Base-by-base conservation (phyloP, 106 monocot species). In the Dendrobium huoshanense region DNA sequence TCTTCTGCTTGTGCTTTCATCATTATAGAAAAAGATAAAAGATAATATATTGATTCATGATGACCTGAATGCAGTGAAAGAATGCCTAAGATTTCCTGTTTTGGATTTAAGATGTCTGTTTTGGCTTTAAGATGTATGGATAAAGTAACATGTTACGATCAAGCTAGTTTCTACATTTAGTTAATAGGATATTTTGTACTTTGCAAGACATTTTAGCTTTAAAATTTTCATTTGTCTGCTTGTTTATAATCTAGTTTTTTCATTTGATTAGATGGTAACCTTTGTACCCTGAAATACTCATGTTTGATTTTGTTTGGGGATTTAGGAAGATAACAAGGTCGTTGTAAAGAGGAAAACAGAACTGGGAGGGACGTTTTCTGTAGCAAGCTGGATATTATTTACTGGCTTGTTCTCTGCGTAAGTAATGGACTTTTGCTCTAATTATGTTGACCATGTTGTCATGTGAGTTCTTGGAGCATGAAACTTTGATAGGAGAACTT, bases 331-430 rank as follows among this genome's bases (percentile, higher is more conserved):
- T 43, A 81, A 75, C 72, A 87, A 88, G 81, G 83, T 84, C 25
- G 89, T 97, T 61, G 81, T 77, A 67, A 90, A 92, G 85, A 87
- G 97, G 84, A 90, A 87, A 90, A 97, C 97, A 49, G 97, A 97
- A 83, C 75, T 97, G 59, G 97, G 97, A 58, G 97, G 97, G 45
- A 87, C 91, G n/a, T 94, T 92, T 79, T 97, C 97, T 64, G 86
- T 94, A 48, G 97, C 97, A 81, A 91, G 89, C 85, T 88, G 84
- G 85, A 92, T 97, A 81, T 67, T 97, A 37, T 97, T 94, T 72
- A 9, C 87, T 73, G 97, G 97, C 55, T 78, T 97, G 81, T 88
- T 97, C n/a, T 86, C 94, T 51, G 94, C 85, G 97, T 94, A 64
- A 94, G 97, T 91, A 24, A 77, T 84, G 11, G 2, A 43, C 75